Evolutionary conservation across 257 asterid genomes (phyloP), one percentile per base, ranked within the genome.

Genomic region (Anisodus acutangulus): DNA sequence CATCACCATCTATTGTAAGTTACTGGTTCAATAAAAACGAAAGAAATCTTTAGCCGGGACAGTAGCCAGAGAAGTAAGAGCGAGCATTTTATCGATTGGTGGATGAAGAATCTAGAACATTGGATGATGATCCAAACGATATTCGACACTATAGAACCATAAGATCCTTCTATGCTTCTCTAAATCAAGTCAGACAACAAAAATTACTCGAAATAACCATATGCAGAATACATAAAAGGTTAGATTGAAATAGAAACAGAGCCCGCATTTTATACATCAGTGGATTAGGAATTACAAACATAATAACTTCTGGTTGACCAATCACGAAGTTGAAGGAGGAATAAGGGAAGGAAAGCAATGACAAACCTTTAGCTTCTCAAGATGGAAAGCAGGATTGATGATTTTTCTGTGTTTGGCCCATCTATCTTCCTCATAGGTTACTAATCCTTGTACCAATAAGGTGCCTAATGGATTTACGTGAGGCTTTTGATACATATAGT

Each of bases 381-480:
- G 19, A 22, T 74, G 80, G 80, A 74, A 74, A 10, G 80, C 80
- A 0, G 80, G 60, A 49, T 51, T 22, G 80, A 94, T 80, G 76
- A 94, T 64, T 79, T 84, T 94, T 49, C 95, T 88, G 59, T 91
- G 94, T 66, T 92, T 92, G 12, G 90, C 84, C 97, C 97, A 92
- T 88, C 88, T 87, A 0, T 91, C 91, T 8, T 78, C 85, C 10
- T 92, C 94, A 9, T 69, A 45, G 15, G 3, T 10, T 16, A 62
- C 82, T 3, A 92, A 41, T 59, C 95, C 97, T 72, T 84, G 84
- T 1, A 59, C 82, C 22, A 90, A 85, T 59, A 91, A 79, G 79
- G 41, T 86, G 9, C 84, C 15, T 3, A 88, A 82, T 8, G 97
- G 97, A 86, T 90, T 90, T 5, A 76, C 4, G 22, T 31, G 71